Base-by-base conservation (phyloP, 768 basidiomycete species). In the Tylopilus rubrobrunneus region DNA sequence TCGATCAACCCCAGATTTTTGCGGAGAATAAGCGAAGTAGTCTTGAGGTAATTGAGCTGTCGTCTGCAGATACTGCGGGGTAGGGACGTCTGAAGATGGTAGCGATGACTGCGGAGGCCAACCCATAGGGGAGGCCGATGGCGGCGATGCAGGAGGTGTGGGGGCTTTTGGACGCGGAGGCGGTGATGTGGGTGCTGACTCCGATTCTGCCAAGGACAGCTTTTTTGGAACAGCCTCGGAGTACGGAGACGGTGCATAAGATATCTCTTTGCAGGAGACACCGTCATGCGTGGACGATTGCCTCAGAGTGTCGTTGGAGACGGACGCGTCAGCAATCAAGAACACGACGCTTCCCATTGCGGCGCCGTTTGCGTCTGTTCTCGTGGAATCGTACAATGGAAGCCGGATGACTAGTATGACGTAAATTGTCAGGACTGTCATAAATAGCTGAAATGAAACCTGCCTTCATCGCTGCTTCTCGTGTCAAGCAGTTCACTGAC, bases 351-450 rank as follows among this genome's bases (percentile, higher is more conserved):
- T 62, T 65, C 67, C 67, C 56, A 56, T 57, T 56, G 57, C 59
- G 36, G 56, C 62, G 55, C 56, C 58, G 62, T 57, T 62, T 63
- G 52, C 21, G 57, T 67, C 65, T 56, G 67, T 52, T 67, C 49
- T 68, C 45, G 57, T 63, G 61, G 63, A 60, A 61, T 67, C 59
- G 54, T 61, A 67, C 61, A 67, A 69, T 69, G 67, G 67, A 67
- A 67, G 67, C 25, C 53, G 65, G 36, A 67, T 49, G n/a, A 34
- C 67, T 67, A 43, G 28, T 37, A 40, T 64, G 64, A 67, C 67
- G 67, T 67, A 67, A 67, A 65, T 33, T 49, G 48, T 64, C 28
- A 69, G 59, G 53, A 61, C 15, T 50, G 58, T 60, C 61, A 67
- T 62, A 64, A 62, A 59, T 57, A 57, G 48, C 58, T 64, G 33